Evolutionary conservation across 192 early-diverging fungal genomes (phyloP).

Genomic region (Spinellus fusiger): DNA sequence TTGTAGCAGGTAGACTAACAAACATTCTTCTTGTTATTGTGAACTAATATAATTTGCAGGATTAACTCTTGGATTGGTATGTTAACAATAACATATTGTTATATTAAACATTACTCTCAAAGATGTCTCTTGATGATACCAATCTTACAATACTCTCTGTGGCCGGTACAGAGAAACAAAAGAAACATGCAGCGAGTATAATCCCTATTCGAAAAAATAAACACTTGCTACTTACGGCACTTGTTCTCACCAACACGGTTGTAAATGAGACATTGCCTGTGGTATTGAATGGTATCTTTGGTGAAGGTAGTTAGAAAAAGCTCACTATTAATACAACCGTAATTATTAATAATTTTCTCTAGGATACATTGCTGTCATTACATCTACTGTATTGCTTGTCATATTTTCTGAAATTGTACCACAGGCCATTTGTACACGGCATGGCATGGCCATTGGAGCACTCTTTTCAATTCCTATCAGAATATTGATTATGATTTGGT

Average conservation of each 20-base stretch:
- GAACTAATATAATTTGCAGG: constrained; percentile 11
- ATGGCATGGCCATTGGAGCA: constrained; percentile 87
- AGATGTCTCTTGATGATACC: constrained; percentile 80
- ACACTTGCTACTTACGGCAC: constrained; percentile 82
- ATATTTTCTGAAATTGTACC: constrained; percentile 95
- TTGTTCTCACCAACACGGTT: constrained; percentile 83
- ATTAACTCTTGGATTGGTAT: constrained; percentile 35
- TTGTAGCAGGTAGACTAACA: constrained; percentile 13
- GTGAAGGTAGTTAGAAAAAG: constrained; percentile 42
- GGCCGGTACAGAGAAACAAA: constrained; percentile 67
- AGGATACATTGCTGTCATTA: constrained; percentile 74
- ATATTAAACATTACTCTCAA: background rate
- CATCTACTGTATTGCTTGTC: constrained; percentile 78
- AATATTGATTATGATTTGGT: constrained; percentile 48
- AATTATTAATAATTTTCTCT: background rate
- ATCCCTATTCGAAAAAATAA: constrained; percentile 82
- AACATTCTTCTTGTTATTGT: background rate
- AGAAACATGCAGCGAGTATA: constrained; percentile 66
- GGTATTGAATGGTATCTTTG: constrained; percentile 62
- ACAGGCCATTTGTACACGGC: constrained; percentile 81
- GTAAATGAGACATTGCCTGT: constrained; percentile 89
- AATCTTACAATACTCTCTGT: constrained; percentile 73
- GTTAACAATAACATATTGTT: background rate
- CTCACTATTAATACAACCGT: background rate
- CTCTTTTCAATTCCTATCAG: constrained; percentile 73